Evolutionary conservation across 495 filamentous ascomycete species (phyloP).

Genomic region (Rhizodiscina lignyota): DNA sequence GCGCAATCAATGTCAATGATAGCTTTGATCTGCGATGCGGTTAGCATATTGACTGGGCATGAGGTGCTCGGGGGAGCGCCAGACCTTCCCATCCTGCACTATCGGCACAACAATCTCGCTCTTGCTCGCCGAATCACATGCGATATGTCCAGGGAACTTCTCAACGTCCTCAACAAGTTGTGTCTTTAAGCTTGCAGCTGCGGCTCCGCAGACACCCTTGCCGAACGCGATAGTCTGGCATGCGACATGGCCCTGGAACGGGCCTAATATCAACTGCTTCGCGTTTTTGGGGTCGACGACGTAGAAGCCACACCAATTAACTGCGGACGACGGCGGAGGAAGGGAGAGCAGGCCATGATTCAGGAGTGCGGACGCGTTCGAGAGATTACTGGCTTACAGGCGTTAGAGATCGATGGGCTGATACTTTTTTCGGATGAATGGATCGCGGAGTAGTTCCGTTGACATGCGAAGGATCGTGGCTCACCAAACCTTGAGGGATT

Average conservation of each 20-base stretch:
- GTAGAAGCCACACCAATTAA: conserved; percentile 94
- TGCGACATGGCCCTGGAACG: conserved; percentile 77
- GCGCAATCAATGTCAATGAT: conserved; percentile 85
- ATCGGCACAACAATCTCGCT: conserved; percentile 92
- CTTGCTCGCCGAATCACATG: conserved; percentile 64
- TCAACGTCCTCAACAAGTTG: conserved; percentile 63
- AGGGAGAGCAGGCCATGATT: conserved; percentile 76
- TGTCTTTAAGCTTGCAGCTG: conserved; percentile 43
- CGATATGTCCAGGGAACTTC: conserved; percentile 75
- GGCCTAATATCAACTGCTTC: conserved; percentile 54
- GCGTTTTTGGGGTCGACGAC: conserved; percentile 34
- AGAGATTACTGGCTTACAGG: conserved; percentile 55
- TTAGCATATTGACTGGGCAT: conserved; percentile 9
- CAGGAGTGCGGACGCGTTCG: conserved; percentile 70
- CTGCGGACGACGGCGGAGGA: conserved; percentile 48
- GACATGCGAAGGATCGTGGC: too few species aligned
- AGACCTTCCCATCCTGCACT: conserved; percentile 37
- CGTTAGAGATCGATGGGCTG: too few species aligned
- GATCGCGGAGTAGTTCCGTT: too few species aligned
- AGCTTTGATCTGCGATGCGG: conserved; percentile 44
- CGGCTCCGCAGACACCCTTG: conserved; percentile 70
- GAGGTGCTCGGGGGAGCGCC: conserved; percentile 3
- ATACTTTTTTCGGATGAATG: too few species aligned
- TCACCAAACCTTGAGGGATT: conserved; percentile 36
- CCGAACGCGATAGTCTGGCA: conserved; percentile 74